These are phyloP conservation scores for Naegleria gruberi DNA, from an alignment of 208 protist species.

Conservation along the genomic window DNA sequence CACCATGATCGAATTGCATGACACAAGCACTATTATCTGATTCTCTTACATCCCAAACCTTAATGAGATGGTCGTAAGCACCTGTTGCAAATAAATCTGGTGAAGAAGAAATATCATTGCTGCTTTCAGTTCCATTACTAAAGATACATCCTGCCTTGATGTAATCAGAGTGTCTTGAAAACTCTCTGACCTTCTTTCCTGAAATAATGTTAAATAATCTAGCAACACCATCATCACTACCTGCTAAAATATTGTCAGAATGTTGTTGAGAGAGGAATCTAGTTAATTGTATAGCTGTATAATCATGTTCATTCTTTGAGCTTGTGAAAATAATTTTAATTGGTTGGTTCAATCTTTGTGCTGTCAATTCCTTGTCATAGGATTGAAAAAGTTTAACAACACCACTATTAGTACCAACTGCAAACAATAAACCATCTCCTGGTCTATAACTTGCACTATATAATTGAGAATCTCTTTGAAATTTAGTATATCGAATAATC, in stretches of 20 bases:
- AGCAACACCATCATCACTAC: not conserved
- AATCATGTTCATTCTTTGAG: not conserved
- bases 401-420: not conserved
- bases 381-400: not conserved
- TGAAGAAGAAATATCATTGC: not conserved
- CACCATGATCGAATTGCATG: not conserved
- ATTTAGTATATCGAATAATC: constrained; percentile 7
- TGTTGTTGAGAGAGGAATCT: not conserved
- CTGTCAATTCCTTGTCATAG: not conserved
- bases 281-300: not conserved
- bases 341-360: not conserved
- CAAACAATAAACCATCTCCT: not conserved
- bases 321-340: not conserved
- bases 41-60: not conserved
- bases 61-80: not conserved
- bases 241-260: not conserved
- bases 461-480: not conserved
- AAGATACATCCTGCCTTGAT: not conserved
- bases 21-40: not conserved
- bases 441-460: not conserved
- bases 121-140: not conserved
- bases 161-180: not conserved
- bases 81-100: not conserved
- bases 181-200: not conserved
- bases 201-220: not conserved